A percentile compares a stretch with the other conserved stretches of the same genome.
phyloP scores from a whole-genome alignment of 2,329 filamentous ascomycete genomes.

The Calonectria crousiana region DNA sequence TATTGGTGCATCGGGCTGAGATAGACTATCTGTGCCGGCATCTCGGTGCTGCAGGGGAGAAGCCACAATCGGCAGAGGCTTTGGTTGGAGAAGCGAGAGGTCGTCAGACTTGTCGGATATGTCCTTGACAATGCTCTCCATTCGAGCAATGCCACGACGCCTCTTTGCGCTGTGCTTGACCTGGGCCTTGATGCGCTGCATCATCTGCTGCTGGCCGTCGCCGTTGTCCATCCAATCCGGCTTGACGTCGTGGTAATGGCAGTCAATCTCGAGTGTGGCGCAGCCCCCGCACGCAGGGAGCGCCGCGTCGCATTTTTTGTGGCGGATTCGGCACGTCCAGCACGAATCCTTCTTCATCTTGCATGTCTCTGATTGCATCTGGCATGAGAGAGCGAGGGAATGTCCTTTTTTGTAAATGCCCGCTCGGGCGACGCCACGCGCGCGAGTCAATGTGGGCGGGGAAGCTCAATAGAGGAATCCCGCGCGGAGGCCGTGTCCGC shows the following conservation, averaged over 20 bases:
- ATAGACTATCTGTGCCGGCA: neutral
- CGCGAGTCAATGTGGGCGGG: neutral
- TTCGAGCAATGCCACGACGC: constrained; percentile 48
- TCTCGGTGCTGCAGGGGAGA: neutral
- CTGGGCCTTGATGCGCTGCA: constrained; percentile 37
- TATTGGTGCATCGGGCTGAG: neutral
- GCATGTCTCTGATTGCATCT: too few relatives aligned
- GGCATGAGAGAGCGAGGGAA: neutral
- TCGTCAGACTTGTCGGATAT: neutral
- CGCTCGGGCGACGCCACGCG: neutral
- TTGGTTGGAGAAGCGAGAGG: neutral
- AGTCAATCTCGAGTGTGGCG: constrained; percentile 59
- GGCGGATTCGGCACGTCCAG: constrained; percentile 67
- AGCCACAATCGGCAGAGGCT: neutral
- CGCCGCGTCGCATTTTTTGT: constrained; percentile 64
- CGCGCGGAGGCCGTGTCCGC: constrained; percentile 1
- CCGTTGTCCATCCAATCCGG: constrained; percentile 62
- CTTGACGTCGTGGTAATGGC: constrained; percentile 57
- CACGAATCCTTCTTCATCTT: constrained; percentile 44
- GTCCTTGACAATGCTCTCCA: constrained; percentile 19
- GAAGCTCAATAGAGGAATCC: neutral
- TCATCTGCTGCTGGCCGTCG: constrained; percentile 35
- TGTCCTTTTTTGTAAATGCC: neutral
- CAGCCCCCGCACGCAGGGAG: constrained; percentile 59
- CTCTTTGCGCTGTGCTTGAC: constrained; percentile 40